These are phyloP conservation scores for Microcos paniculata DNA, from an alignment of 345 rosid genomes.

Conservation along the genomic window DNA sequence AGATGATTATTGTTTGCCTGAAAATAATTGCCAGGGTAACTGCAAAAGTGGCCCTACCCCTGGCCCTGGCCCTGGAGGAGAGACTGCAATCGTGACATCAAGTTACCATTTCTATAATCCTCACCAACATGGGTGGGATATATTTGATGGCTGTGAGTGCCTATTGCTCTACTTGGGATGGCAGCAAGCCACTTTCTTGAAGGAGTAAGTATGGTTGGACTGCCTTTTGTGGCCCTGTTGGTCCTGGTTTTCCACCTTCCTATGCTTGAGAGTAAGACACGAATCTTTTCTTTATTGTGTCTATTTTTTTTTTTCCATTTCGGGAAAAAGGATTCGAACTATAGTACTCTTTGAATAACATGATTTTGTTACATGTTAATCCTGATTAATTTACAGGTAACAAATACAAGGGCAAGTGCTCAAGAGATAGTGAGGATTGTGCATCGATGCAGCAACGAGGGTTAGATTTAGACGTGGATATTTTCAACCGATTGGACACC, in stretches of 20 bases:
- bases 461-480: slow-evolving; percentile 15
- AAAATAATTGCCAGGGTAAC: slow-evolving; percentile 38
- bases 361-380: background rate
- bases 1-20: slow-evolving; percentile 23
- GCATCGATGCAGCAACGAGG: slow-evolving; percentile 17
- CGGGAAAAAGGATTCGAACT: background rate
- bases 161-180: slow-evolving; percentile 62
- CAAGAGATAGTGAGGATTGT: slow-evolving; percentile 18
- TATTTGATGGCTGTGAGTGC: slow-evolving; percentile 42
- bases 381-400: slow-evolving; percentile 3
- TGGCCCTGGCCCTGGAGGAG: slow-evolving; percentile 22
- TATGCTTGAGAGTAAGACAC: slow-evolving; percentile 49
- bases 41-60: slow-evolving; percentile 19
- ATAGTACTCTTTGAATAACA: background rate
- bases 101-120: slow-evolving; percentile 60
- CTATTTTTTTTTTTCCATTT: background rate
- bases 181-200: slow-evolving; percentile 49
- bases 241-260: slow-evolving; percentile 45
- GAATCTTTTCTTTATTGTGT: background rate
- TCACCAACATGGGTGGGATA: slow-evolving; percentile 52
- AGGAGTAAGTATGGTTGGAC: slow-evolving; percentile 58
- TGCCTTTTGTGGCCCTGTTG: slow-evolving; percentile 60
- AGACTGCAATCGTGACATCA: slow-evolving; percentile 46
- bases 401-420: slow-evolving; percentile 10
- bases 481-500: slow-evolving; percentile 15